Evolutionary conservation across 2,329 filamentous ascomycete genomes (phyloP), one percentile per base, ranked within the genome.

Genomic region (Periconia digitata): DNA sequence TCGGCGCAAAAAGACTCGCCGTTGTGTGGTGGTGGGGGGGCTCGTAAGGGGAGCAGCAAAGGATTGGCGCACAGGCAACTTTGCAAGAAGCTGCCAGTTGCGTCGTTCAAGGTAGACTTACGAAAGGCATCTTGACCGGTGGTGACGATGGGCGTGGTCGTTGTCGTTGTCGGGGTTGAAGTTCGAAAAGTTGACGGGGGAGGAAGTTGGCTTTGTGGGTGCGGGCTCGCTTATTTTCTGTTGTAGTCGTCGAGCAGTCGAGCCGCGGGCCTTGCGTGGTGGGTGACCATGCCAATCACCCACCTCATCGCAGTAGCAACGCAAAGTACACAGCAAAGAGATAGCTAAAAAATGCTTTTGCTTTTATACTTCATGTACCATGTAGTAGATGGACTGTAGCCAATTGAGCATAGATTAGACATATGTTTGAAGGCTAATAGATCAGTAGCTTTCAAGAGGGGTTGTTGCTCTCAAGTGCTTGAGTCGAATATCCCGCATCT

Each of bases 111-210:
- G 65, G 51, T 48, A 49, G 57, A 74, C 74, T 75, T 76, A 76
- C 75, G 72, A 72, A 71, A 73, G 75, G 73, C 75, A 77, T 77
- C 53, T 66, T 71, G 69, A 63, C 54, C 51, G 63, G 58, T 54
- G 59, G 51, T 60, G 56, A 47, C 47, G 51, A 42, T 54, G 53
- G 43, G 47, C 55, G 50, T 58, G 49, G 59, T 62, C 58, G 59
- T 62, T 56, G 56, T 56, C 40, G 54, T 58, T 58, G 53, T 53
- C 55, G 22, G 41, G 46, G 22, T 27, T 40, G 24, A 20, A 6
- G 23, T n/a, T 32, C 22, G 17, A 32, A 32, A 42, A 34, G 6
- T 35, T 10, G 10, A 10, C 8, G 18, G 16, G 18, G 41, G 8
- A 18, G 13, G 21, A 23, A 36, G 40, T 20, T 40, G 34, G 44